These are phyloP conservation scores for Vitis hybrid DNA, from an alignment of 177 flowering plant species.

Conservation along the genomic window DNA sequence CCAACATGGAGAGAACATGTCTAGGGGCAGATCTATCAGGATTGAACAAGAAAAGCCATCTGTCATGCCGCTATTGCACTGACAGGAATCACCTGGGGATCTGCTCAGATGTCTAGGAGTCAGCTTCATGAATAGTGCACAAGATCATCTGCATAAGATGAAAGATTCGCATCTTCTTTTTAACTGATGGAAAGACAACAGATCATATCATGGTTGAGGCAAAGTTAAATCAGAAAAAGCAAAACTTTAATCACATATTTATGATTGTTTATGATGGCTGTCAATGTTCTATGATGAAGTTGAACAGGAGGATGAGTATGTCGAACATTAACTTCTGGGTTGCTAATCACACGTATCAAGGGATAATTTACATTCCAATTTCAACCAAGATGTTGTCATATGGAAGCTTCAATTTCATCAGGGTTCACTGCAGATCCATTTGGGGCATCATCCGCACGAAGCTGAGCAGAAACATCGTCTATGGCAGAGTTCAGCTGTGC, in stretches of 20 bases:
- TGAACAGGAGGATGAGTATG: too few relatives aligned
- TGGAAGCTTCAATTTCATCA: constrained; percentile 36
- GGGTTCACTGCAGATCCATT: constrained; percentile 30
- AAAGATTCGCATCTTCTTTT: too few relatives aligned
- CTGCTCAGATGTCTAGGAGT: too few relatives aligned
- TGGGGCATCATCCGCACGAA: constrained; percentile 30
- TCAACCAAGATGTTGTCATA: background rate
- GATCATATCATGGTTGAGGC: too few relatives aligned
- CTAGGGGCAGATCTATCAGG: too few relatives aligned
- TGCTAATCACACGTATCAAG: background rate
- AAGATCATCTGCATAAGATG: too few relatives aligned
- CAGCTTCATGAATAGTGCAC: too few relatives aligned
- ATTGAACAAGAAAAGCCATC: too few relatives aligned
- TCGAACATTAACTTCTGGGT: background rate
- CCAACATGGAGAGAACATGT: too few relatives aligned
- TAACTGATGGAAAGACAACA: too few relatives aligned
- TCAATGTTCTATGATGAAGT: background rate
- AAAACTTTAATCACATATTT: background rate
- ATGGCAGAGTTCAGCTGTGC: constrained; percentile 45
- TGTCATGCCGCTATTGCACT: too few relatives aligned
- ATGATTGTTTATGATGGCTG: background rate
- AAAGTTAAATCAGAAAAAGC: constrained; percentile 8
- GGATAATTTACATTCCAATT: background rate
- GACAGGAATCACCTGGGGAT: too few relatives aligned
- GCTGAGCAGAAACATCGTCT: constrained; percentile 40